Percentiles rank a stretch among this genome's conserved stretches.
Evolutionary conservation across 257 asterid genomes (phyloP).

Genomic region (Sherardia arvensis): DNA sequence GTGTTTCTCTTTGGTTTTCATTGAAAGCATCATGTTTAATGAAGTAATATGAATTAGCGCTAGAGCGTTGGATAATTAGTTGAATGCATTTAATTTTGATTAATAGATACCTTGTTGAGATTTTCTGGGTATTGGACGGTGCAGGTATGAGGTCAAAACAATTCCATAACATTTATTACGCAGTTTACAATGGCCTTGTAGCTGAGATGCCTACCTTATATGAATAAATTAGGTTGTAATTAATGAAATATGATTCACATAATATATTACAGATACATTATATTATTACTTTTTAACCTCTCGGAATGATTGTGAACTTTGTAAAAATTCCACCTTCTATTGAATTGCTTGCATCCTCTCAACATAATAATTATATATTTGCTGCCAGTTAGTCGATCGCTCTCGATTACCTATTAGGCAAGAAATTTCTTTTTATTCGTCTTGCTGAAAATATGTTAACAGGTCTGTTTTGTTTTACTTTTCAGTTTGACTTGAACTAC

Average conservation of each 20-base stretch:
- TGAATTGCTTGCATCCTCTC: not conserved
- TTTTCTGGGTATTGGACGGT: not conserved
- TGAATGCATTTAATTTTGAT: not conserved
- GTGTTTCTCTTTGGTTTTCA: not conserved
- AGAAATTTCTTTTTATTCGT: not conserved
- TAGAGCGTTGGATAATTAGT: not conserved
- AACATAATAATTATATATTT: not conserved
- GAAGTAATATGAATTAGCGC: not conserved
- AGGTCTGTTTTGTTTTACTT: not conserved
- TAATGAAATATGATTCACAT: too few species aligned
- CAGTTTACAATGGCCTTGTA: not conserved
- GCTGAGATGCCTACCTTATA: not conserved
- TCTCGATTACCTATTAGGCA: not conserved
- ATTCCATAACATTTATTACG: not conserved
- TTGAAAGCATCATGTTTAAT: not conserved
- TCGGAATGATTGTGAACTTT: not conserved
- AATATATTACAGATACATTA: not conserved
- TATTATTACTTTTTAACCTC: not conserved
- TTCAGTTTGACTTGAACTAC: constrained; percentile 9
- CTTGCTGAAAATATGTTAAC: too few species aligned
- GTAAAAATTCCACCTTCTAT: not conserved
- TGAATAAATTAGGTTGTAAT: not conserved
- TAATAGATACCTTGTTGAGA: not conserved
- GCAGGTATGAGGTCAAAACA: not conserved
- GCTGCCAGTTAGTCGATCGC: not conserved